Percentiles rank a stretch among this genome's conserved stretches.
phyloP scores from a whole-genome alignment of 352 stramenopile genomes.

The Lagenidium giganteum region DNA sequence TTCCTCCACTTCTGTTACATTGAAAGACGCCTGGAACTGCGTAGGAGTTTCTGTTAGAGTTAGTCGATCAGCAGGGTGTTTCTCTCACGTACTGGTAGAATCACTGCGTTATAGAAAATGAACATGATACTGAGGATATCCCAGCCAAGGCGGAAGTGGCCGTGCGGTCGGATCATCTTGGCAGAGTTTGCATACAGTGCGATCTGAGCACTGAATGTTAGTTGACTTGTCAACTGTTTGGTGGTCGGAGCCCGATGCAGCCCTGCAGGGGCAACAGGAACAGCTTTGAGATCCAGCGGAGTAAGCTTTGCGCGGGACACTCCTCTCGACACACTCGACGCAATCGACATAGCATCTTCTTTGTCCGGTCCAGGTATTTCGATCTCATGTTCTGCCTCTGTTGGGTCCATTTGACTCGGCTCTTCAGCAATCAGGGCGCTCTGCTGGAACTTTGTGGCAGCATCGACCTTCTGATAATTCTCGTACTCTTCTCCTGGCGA shows the following conservation, averaged over 20 bases:
- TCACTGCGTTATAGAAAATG: slow-evolving; percentile 73
- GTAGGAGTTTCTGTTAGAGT: too few relatives aligned
- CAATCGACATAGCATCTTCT: slow-evolving; percentile 1
- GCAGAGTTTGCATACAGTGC: slow-evolving; percentile 6
- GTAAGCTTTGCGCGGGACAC: not conserved
- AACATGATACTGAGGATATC: slow-evolving; percentile 64
- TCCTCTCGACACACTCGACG: not conserved
- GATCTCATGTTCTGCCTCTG: not conserved
- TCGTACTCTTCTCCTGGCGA: slow-evolving; percentile 66
- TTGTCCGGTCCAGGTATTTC: slow-evolving; percentile 2
- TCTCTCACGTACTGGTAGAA: slow-evolving; percentile 48
- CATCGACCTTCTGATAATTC: slow-evolving; percentile 58
- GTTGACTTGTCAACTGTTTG: slow-evolving; percentile 5
- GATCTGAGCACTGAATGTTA: slow-evolving; percentile 12
- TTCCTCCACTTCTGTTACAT: slow-evolving; percentile 16
- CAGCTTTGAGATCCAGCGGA: not conserved
- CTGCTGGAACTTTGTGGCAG: slow-evolving; percentile 24
- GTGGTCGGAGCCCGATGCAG: not conserved
- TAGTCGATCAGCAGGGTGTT: too few relatives aligned
- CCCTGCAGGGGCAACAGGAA: not conserved
- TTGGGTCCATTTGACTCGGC: slow-evolving; percentile 1
- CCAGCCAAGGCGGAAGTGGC: slow-evolving; percentile 51
- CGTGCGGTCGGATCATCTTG: slow-evolving; percentile 58
- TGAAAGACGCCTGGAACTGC: slow-evolving; percentile 67
- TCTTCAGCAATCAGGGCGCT: slow-evolving; percentile 22